Evolutionary conservation across 192 early-diverging fungal genomes (phyloP).

Genomic region (Coemansia reversa): DNA sequence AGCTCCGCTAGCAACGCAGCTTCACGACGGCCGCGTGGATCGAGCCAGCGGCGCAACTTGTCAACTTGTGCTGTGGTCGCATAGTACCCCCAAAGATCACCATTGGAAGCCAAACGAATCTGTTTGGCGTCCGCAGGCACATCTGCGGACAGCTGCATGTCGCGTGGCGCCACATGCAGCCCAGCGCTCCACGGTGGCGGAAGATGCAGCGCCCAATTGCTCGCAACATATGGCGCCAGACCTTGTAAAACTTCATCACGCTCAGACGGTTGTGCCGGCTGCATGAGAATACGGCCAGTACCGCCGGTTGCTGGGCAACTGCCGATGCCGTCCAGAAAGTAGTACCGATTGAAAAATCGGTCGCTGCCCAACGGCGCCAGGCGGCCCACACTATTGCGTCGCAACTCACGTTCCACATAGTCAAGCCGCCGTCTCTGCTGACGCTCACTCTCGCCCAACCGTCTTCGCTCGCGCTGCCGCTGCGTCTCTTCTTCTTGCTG

Average conservation of each 20-base stretch:
- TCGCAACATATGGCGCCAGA: constrained; percentile 24
- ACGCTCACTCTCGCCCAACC: constrained; percentile 47
- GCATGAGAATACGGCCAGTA: constrained; percentile 63
- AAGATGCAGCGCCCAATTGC: constrained; percentile 43
- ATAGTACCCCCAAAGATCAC: constrained; percentile 57
- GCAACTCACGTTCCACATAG: constrained; percentile 70
- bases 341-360: constrained; percentile 86
- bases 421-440: constrained; percentile 41
- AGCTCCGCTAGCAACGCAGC: constrained; percentile 60
- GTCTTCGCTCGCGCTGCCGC: constrained; percentile 47
- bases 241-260: constrained; percentile 8
- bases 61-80: constrained; percentile 63
- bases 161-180: constrained; percentile 15
- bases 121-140: constrained; percentile 16
- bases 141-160: constrained; percentile 11
- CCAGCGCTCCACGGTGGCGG: constrained; percentile 44
- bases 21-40: constrained; percentile 76
- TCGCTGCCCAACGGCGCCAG: constrained; percentile 76
- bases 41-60: constrained; percentile 69
- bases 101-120: constrained; percentile 2
- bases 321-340: constrained; percentile 83
- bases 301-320: constrained; percentile 49
- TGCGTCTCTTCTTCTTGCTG: constrained; percentile 43
- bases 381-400: constrained; percentile 64
- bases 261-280: constrained; percentile 56